Evolutionary conservation across 2,329 filamentous ascomycete genomes (phyloP), one percentile per base, ranked within the genome.

Genomic region (Aspergillus sp.): DNA sequence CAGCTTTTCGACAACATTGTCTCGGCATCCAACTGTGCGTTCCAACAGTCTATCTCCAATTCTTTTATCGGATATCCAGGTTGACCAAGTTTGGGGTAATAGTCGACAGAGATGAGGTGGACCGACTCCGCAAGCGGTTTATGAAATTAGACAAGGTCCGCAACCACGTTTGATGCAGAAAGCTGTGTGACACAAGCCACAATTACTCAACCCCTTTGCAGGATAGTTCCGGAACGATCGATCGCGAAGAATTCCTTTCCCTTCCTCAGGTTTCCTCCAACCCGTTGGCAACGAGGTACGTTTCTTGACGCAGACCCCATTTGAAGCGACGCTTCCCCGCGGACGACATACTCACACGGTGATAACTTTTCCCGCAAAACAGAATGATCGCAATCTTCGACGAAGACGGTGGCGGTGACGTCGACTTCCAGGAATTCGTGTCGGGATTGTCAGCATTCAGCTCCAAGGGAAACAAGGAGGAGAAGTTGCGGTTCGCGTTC

Each of bases 381-480:
- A 90, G 88, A 70, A 95, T 98, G 90, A 98, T 98, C 62, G 91
- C 93, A 46, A 98, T 97, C 60, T 97, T 98, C 65, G 93, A 98
- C 69, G 93, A 97, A 71, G 93, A 98, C 68, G 93, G 93, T 50
- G 91, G 93, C 58, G 93, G 93, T 61, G 89, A 95, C 60, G 93
- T 98, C 58, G 93, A 98, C 69, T 98, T 98, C 70, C 90, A 97
- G 65, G 93, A 98, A 70, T 98, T 98, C 67, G 93, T 98, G 7
- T 90, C 88, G 1, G 93, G 93, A 5, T 81, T 98, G 38, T 91
- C 86, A 55, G 93, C 93, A 33, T 98, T 98, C 77, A 93, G 87
- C 65, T 90, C 86, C 72, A 97, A 96, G 74, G 93, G 93, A 50
- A 96, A 97, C 75, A 97, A 98, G 77, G 90, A 96, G 71, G 91